Percentiles rank a stretch among this genome's conserved stretches.
These are phyloP conservation scores for Hericium rajendrae DNA, from an alignment of 768 basidiomycete species.

Conservation along the genomic window DNA sequence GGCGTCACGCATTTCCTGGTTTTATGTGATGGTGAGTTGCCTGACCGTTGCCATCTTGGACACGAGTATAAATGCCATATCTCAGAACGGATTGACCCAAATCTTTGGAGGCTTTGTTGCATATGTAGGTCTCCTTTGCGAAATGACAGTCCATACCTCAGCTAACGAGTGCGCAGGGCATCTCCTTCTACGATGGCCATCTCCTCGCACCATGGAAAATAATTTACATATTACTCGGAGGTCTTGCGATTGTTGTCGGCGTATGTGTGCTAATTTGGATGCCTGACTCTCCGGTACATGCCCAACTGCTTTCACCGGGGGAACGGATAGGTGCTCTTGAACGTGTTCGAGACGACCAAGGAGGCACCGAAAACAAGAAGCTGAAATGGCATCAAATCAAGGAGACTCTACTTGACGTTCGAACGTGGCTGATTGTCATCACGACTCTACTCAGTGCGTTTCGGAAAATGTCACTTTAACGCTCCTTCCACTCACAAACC, in stretches of 20 bases:
- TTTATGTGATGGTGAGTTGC: constrained; percentile 49
- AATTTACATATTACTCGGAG: constrained; percentile 51
- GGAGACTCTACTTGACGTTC: constrained; percentile 46
- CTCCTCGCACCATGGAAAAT: constrained; percentile 49
- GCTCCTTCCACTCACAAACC: constrained; percentile 3
- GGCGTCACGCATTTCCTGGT: constrained; percentile 52
- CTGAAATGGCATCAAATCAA: constrained; percentile 49
- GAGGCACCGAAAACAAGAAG: constrained; percentile 51
- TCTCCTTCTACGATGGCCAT: constrained; percentile 43
- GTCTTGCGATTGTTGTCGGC: constrained; percentile 49
- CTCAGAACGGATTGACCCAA: constrained; percentile 48
- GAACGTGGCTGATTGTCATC: constrained; percentile 55
- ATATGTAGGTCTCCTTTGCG: constrained; percentile 28
- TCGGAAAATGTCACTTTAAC: background rate
- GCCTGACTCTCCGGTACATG: constrained; percentile 58
- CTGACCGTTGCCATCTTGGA: background rate
- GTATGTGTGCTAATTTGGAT: constrained; percentile 47
- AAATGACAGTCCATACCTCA: background rate
- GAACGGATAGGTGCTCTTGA: constrained; percentile 56
- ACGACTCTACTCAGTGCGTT: constrained; percentile 47
- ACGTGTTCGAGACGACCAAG: constrained; percentile 57
- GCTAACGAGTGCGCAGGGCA: constrained; percentile 27
- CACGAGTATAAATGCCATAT: background rate
- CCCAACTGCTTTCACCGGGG: constrained; percentile 42
- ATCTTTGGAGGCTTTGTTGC: constrained; percentile 58